phyloP scores from a whole-genome alignment of 768 basidiomycete genomes.

The Amyloporia xantha region DNA sequence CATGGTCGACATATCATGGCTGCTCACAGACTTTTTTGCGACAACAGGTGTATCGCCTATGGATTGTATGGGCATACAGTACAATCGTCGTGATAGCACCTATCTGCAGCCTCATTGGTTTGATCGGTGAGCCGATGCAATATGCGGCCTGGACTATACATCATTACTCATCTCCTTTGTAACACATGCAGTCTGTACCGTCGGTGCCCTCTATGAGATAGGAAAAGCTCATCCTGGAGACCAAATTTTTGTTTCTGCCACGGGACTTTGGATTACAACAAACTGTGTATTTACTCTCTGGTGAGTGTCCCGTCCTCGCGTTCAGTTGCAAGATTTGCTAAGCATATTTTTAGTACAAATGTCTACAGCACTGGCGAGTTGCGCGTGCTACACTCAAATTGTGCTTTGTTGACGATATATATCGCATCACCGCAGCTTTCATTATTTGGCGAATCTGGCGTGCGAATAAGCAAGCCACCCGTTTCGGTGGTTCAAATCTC shows the following conservation, averaged over 20 bases:
- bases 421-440: background rate
- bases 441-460: constrained; percentile 1
- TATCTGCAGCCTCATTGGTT: background rate
- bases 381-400: no score
- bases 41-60: background rate
- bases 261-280: constrained; percentile 1
- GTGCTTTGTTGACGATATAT: no score
- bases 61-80: constrained; percentile 3
- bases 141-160: background rate
- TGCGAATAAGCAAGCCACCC: background rate
- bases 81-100: background rate
- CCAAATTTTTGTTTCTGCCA: background rate
- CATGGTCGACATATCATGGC: background rate
- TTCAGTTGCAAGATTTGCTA: no score
- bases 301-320: background rate
- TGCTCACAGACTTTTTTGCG: no score
- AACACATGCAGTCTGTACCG: background rate
- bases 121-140: background rate
- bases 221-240: background rate
- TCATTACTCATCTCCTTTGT: background rate
- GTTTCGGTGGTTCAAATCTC: background rate
- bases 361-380: constrained; percentile 2
- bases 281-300: constrained; percentile 5
- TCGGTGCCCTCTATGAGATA: background rate
- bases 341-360: background rate